phyloP scores from a whole-genome alignment of 2,329 filamentous ascomycete species.

The Phialocephala subalpina region DNA sequence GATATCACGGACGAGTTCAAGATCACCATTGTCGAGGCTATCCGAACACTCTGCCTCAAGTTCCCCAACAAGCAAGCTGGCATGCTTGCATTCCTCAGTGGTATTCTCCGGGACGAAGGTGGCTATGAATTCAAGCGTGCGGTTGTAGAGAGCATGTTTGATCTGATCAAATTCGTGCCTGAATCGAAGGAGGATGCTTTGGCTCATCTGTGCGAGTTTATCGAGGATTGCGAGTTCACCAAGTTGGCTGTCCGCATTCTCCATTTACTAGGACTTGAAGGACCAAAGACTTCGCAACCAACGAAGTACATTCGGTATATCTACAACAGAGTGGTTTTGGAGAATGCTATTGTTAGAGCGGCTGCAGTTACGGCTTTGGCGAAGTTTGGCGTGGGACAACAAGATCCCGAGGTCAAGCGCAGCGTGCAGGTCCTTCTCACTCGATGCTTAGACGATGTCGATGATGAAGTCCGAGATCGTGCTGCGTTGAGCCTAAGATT shows the following conservation, averaged over 20 bases:
- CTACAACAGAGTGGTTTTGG: slow-evolving; percentile 96
- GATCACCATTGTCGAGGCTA: slow-evolving; percentile 99
- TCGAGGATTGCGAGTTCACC: slow-evolving; percentile 99
- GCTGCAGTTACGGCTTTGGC: slow-evolving; percentile 94
- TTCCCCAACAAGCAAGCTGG: slow-evolving; percentile 98
- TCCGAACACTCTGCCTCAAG: slow-evolving; percentile 94
- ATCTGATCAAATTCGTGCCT: slow-evolving; percentile 98
- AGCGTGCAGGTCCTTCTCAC: slow-evolving; percentile 93
- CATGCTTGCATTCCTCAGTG: slow-evolving; percentile 96
- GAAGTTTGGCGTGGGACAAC: slow-evolving; percentile 97
- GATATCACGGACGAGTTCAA: slow-evolving; percentile 99
- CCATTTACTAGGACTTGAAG: slow-evolving; percentile 92
- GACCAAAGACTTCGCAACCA: slow-evolving; percentile 92
- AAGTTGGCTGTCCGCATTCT: slow-evolving; percentile 96
- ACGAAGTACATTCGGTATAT: slow-evolving; percentile 99
- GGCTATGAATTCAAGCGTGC: slow-evolving; percentile 98
- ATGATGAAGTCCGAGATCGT: slow-evolving; percentile 96
- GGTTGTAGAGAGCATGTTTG: slow-evolving; percentile 99
- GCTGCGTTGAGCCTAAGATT: slow-evolving; percentile 91
- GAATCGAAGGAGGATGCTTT: slow-evolving; percentile 84
- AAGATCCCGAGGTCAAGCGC: slow-evolving; percentile 95
- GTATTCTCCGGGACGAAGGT: slow-evolving; percentile 95
- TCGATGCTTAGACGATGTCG: slow-evolving; percentile 93
- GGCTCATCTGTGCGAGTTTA: slow-evolving; percentile 97
- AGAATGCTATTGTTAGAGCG: slow-evolving; percentile 95